Evolutionary conservation across 495 filamentous ascomycete species (phyloP), one percentile per base, ranked within the genome.

Genomic region (Aspergillus affinis): DNA sequence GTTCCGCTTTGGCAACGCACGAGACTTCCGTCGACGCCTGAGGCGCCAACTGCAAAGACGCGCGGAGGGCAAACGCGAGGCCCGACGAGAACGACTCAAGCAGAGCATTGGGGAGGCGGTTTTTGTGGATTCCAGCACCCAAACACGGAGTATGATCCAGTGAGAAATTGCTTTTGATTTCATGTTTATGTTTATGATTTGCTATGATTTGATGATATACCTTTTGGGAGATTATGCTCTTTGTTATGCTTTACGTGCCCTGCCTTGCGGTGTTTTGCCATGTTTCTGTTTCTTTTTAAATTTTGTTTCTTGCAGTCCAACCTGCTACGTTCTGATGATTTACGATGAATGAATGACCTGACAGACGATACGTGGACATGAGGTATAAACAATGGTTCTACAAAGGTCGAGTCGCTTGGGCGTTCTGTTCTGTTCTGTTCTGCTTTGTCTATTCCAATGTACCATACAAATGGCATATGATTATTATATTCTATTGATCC

Each of bases 41-140:
- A 78, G 83, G 44, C 80, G 84, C 58, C 65, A 83, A 54, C 86
- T 84, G 61, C 84, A 88, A 68, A 72, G 77, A 63, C 79, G 84
- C 48, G 81, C 85, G 26, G 78, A 83, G 58, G 69, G 69, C 26
- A 79, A 72, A 61, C 74, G 73, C 50, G 89, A 90, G 72, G 86
- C 83, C 62, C 75, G 86, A 56, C 82, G 86, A 50, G 80, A 87
- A 55, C 80, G 76, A 62, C 77, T 95, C 55, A 83, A 89, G 65
- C 78, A 82, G 57, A 89, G 81, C 63, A 96, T 95, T 67, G 80
- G 82, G 4, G 67, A 65, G 26, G 71, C 71, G 15, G 60, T 75
- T 4, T 63, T 72, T 50, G 67, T 75, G 55, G 68, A 66, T 21
- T 78, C 74, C 10, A 74, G 74, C 58, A 68, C 58, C 15, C 59